Evolutionary conservation across 2,329 filamentous ascomycete species (phyloP).

Genomic region (Hypoxylon sp.): DNA sequence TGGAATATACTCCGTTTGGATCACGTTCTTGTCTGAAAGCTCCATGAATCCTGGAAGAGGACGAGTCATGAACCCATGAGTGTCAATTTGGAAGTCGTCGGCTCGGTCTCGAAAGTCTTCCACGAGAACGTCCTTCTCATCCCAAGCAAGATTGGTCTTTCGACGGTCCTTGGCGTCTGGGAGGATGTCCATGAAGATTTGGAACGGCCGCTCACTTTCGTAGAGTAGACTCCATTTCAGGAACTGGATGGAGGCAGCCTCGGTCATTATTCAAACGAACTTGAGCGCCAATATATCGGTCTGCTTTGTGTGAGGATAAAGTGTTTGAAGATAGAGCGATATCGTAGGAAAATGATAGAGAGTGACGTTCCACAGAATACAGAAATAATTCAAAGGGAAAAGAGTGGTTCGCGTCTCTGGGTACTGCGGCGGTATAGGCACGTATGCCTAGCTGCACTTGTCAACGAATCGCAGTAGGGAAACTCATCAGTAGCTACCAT

Average conservation of each 20-base stretch:
- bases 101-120: conserved; percentile 7
- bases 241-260: conserved; percentile 4
- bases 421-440: not conserved
- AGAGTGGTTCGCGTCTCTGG: not conserved
- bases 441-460: not conserved
- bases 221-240: conserved; percentile 1
- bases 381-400: not conserved
- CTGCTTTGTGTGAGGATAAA: too few species aligned
- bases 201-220: conserved; percentile 4
- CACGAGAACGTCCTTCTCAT: conserved; percentile 2
- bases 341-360: not conserved
- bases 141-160: conserved; percentile 5
- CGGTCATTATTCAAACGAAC: not conserved
- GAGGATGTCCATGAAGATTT: conserved; percentile 8
- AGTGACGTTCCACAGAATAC: not conserved
- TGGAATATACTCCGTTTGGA: not conserved
- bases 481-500: not conserved
- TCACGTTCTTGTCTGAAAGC: not conserved
- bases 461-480: not conserved
- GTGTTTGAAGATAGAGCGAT: not conserved
- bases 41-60: not conserved
- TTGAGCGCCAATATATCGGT: not conserved
- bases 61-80: not conserved
- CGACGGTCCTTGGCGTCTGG: conserved; percentile 1
- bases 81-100: not conserved